These are phyloP conservation scores for Gaertneriomyces sp. DNA, from an alignment of 192 early-diverging fungal species.

Conservation along the genomic window DNA sequence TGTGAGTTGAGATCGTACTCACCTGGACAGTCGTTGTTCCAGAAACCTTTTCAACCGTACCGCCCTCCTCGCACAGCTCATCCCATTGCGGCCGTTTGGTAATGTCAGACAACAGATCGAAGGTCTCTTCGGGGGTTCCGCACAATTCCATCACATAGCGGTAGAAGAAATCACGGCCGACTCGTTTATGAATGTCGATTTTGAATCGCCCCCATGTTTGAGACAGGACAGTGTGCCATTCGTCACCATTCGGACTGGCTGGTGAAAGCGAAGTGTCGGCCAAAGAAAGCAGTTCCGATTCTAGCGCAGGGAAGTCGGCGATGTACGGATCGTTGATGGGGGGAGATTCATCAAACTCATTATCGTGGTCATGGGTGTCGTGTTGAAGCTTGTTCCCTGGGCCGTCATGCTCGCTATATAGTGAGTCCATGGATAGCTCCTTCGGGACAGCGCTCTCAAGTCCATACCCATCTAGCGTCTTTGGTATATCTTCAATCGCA, in stretches of 20 bases:
- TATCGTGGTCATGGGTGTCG: too few species aligned
- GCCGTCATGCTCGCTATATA: too few species aligned
- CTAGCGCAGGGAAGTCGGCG: conserved; percentile 10
- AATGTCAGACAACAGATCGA: conserved; percentile 41
- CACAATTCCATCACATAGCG: conserved; percentile 38
- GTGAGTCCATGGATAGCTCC: too few species aligned
- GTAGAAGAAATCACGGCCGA: conserved; percentile 35
- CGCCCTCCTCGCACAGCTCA: conserved; percentile 37
- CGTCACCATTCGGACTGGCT: background rate
- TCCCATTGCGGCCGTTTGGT: conserved; percentile 35
- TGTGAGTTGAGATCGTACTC: background rate
- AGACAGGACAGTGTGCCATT: conserved; percentile 17
- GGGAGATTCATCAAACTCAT: background rate
- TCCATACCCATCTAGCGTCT: too few species aligned
- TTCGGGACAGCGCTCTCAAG: too few species aligned
- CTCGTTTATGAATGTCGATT: conserved; percentile 33
- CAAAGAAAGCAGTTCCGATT: conserved; percentile 17
- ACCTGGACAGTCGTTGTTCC: conserved; percentile 28
- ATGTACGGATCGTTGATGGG: conserved; percentile 21
- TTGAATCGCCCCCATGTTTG: conserved; percentile 14
- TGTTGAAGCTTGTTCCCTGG: too few species aligned
- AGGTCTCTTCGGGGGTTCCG: conserved; percentile 40
- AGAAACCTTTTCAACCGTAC: conserved; percentile 27
- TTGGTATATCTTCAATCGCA: too few species aligned
- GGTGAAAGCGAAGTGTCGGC: conserved; percentile 17